Evolutionary conservation across 495 filamentous ascomycete species (phyloP).

Genomic region (Xylaria longipes): DNA sequence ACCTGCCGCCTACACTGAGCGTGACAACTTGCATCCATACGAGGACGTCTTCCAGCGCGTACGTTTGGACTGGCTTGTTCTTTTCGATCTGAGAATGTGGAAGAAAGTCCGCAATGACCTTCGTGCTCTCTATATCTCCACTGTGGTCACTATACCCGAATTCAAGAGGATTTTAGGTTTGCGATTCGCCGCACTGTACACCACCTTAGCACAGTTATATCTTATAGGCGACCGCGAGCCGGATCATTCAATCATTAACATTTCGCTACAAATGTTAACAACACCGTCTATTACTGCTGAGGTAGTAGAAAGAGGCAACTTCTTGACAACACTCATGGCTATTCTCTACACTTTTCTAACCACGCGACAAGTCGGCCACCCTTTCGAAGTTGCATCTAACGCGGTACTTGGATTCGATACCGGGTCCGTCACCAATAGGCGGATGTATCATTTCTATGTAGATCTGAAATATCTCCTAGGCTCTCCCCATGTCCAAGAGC

Average conservation of each 20-base stretch:
- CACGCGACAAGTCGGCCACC: constrained; percentile 91
- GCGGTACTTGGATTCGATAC: constrained; percentile 90
- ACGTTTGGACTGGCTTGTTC: constrained; percentile 90
- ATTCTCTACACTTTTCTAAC: constrained; percentile 98
- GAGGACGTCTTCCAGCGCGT: constrained; percentile 89
- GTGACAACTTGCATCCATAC: constrained; percentile 66
- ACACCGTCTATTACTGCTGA: constrained; percentile 96
- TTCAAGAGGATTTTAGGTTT: constrained; percentile 97
- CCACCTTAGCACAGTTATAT: constrained; percentile 89
- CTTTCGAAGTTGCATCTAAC: constrained; percentile 80
- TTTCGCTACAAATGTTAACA: constrained; percentile 94
- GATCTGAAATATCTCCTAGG: constrained; percentile 89
- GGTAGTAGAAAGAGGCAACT: constrained; percentile 93
- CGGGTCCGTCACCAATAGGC: constrained; percentile 89
- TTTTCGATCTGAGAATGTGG: constrained; percentile 97
- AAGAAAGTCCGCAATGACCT: constrained; percentile 91
- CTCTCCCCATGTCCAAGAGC: constrained; percentile 83
- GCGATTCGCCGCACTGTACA: constrained; percentile 92
- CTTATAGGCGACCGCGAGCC: constrained; percentile 96
- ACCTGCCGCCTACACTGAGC: constrained; percentile 66
- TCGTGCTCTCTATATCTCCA: constrained; percentile 93
- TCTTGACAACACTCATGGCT: constrained; percentile 90
- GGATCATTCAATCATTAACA: constrained; percentile 97
- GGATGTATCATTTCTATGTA: constrained; percentile 96
- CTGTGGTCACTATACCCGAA: constrained; percentile 89